Conservation (phyloP, 192 early-diverging fungal genomes). For the Radiomyces spectabilis region DNA sequence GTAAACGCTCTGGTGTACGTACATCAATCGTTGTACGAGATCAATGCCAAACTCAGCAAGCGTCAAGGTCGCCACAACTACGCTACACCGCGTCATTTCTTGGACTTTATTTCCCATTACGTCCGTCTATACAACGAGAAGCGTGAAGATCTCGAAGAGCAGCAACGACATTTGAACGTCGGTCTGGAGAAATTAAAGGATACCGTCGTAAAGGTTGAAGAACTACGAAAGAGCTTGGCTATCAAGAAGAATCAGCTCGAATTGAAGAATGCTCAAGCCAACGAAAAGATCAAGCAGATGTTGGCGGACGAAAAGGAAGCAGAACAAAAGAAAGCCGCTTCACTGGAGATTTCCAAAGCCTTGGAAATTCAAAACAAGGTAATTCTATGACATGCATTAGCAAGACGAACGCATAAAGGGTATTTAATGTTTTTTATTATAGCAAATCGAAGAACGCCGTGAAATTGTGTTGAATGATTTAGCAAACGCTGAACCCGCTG, state of each 20-base stretch:
- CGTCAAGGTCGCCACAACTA: slow-evolving; percentile 77
- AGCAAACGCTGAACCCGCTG: slow-evolving; percentile 95
- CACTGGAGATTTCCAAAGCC: slow-evolving; percentile 68
- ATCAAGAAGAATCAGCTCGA: slow-evolving; percentile 82
- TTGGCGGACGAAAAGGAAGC: slow-evolving; percentile 91
- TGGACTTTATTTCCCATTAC: slow-evolving; percentile 96
- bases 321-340: slow-evolving; percentile 78
- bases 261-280: slow-evolving; percentile 81
- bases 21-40: slow-evolving; percentile 82
- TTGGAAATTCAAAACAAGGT: slow-evolving; percentile 63
- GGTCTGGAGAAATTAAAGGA: slow-evolving; percentile 94
- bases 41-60: slow-evolving; percentile 78
- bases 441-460: slow-evolving; percentile 68
- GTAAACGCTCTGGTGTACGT: slow-evolving; percentile 89
- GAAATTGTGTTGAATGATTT: slow-evolving; percentile 81
- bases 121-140: slow-evolving; percentile 85
- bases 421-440: slow-evolving; percentile 4
- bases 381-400: neutral
- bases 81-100: slow-evolving; percentile 95
- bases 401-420: neutral
- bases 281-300: slow-evolving; percentile 95
- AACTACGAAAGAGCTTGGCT: slow-evolving; percentile 80
- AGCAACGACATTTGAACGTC: slow-evolving; percentile 96
- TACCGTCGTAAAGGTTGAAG: slow-evolving; percentile 93
- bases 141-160: slow-evolving; percentile 92